A percentile compares a stretch with the other conserved stretches of the same genome.
These are phyloP conservation scores for Vanderwaltozyma yarrowii DNA, from an alignment of 805 yeast species.

Conservation along the genomic window DNA sequence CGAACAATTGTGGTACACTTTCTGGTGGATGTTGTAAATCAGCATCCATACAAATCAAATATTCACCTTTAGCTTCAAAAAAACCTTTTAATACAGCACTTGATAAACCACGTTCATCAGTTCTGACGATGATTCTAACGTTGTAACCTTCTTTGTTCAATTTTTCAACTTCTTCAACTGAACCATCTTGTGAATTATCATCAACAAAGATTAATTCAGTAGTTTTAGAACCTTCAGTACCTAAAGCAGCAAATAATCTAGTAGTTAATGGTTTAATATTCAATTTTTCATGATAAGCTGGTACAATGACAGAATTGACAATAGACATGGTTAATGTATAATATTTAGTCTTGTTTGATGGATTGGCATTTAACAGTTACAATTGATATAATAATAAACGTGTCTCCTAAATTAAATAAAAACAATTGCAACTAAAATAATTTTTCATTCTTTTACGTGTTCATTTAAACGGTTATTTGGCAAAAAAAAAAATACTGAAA, in stretches of 20 bases:
- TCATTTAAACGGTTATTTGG: not conserved
- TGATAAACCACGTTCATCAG: slow-evolving; percentile 40
- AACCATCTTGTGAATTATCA: slow-evolving; percentile 42
- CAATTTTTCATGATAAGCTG: slow-evolving; percentile 41
- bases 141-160: slow-evolving; percentile 37
- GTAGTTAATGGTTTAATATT: slow-evolving; percentile 41
- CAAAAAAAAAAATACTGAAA: too few species aligned
- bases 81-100: slow-evolving; percentile 43
- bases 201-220: slow-evolving; percentile 43
- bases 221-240: slow-evolving; percentile 31
- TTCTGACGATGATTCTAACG: slow-evolving; percentile 40
- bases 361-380: too few species aligned
- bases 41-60: slow-evolving; percentile 43
- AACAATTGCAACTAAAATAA: too few species aligned
- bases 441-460: not conserved
- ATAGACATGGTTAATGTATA: slow-evolving; percentile 27
- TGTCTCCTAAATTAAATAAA: too few species aligned
- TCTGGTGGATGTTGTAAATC: slow-evolving; percentile 47
- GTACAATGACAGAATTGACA: slow-evolving; percentile 36
- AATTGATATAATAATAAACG: too few species aligned
- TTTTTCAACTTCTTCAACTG: slow-evolving; percentile 41
- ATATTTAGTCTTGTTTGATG: too few species aligned
- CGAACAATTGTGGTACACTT: slow-evolving; percentile 36
- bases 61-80: slow-evolving; percentile 37
- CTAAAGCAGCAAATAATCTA: slow-evolving; percentile 39